These are phyloP conservation scores for Trypanosoma melophagium DNA, from an alignment of 208 protist species.

Conservation along the genomic window DNA sequence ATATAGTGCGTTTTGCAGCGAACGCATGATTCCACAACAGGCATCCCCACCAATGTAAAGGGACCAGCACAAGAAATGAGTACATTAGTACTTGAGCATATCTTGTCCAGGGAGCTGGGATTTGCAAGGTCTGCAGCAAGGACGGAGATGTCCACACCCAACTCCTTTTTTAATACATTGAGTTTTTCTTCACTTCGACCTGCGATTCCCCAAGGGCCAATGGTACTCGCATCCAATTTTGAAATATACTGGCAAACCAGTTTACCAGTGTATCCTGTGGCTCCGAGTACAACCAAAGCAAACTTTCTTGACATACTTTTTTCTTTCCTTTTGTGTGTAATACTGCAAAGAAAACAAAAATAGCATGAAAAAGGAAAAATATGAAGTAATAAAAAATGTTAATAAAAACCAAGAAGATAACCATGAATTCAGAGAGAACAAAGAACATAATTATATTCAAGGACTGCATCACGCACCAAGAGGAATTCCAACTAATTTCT, in stretches of 20 bases:
- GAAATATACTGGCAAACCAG: constrained; percentile 73
- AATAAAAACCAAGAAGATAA: too few species aligned
- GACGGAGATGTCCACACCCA: constrained; percentile 41
- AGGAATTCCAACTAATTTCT: too few species aligned
- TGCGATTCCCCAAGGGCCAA: constrained; percentile 66
- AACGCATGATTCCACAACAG: constrained; percentile 87
- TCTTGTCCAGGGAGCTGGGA: constrained; percentile 51
- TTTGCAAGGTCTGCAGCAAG: constrained; percentile 51
- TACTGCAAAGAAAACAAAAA: too few species aligned
- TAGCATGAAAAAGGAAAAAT: too few species aligned
- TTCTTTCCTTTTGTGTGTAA: too few species aligned
- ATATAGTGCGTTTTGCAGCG: constrained; percentile 82
- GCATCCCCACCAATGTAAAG: constrained; percentile 78
- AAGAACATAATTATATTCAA: too few species aligned
- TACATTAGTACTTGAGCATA: constrained; percentile 46
- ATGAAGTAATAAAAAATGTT: too few species aligned
- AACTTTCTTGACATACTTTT: constrained; percentile 10
- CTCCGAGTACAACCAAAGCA: constrained; percentile 60
- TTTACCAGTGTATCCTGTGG: constrained; percentile 85
- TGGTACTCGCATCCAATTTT: constrained; percentile 20
- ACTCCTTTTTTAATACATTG: constrained; percentile 43
- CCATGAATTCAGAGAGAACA: too few species aligned
- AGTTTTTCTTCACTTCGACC: constrained; percentile 74
- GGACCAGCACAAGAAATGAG: constrained; percentile 82
- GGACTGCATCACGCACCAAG: too few species aligned